Evolutionary conservation across 306 rosid genomes (phyloP), one percentile per base, ranked within the genome.

Genomic region (Lotus japonicus): DNA sequence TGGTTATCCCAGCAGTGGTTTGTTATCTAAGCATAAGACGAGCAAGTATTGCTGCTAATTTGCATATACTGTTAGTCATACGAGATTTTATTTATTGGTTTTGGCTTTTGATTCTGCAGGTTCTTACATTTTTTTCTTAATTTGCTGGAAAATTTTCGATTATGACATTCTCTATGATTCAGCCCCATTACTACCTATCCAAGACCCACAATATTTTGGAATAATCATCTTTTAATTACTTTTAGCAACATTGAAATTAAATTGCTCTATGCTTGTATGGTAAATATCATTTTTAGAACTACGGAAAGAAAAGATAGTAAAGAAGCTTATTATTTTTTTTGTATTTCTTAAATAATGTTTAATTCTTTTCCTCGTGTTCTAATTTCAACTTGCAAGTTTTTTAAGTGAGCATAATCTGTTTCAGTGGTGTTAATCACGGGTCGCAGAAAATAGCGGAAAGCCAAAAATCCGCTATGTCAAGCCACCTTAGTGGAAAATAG

Each of bases 271-370:
- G 18, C 58, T 39, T 68, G 44, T 54, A 62, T 70, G 26, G 48
- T 45, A 77, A 76, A 60, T 61, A 11, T 11, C 44, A 21, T 70
- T 19, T 60, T 62, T 64, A 63, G 56, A 63, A 52, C 33, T 5
- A 7, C 26, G 31, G 35, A 51, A 62, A 23, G 43, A 51, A 62
- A 60, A 56, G 19, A 51, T 13, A 43, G 19, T 55, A 56, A 55
- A 56, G 56, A 46, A 56, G 56, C 66, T 65, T 45, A 46, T 31
- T 1, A 26, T 26, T 1, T 58, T 35, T 38, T 23, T 14, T 38
- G 8, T 62, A 10, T 48, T 64, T 64, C 50, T 54, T n/a, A 48
- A 19, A 13, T 10, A 23, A 31, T 49, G 39, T 44, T 66, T 51
- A 7, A 11, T 21, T n/a, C 19, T 23, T 72, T 54, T 45, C 31